Conservation (phyloP, 306 rosid genomes). For the Castanea sativa region DNA sequence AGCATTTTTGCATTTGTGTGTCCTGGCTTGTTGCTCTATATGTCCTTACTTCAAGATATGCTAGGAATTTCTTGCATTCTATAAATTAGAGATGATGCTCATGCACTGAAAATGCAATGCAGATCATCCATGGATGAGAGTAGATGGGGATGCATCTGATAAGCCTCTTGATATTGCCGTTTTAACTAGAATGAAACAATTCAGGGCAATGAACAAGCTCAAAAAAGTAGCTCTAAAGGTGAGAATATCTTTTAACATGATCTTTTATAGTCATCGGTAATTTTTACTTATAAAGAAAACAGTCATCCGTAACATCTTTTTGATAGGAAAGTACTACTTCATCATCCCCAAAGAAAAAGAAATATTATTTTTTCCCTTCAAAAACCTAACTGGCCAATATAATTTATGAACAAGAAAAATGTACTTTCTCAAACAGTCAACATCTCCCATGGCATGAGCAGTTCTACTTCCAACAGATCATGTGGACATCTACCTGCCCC, state of each 20-base stretch:
- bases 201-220: constrained; percentile 97
- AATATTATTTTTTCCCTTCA: background rate
- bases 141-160: constrained; percentile 89
- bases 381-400: background rate
- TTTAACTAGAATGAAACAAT: constrained; percentile 90
- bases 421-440: too few relatives aligned
- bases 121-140: constrained; percentile 99
- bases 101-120: constrained; percentile 26
- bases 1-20: background rate
- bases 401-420: background rate
- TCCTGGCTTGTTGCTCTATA: background rate
- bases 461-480: background rate
- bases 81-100: constrained; percentile 5
- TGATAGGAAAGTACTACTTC: background rate
- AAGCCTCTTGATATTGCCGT: constrained; percentile 95
- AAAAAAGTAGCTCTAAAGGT: constrained; percentile 97
- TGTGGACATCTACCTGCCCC: too few relatives aligned
- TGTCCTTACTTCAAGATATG: background rate
- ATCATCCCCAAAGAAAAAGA: background rate
- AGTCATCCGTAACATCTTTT: constrained; percentile 2
- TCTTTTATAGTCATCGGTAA: background rate
- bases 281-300: background rate
- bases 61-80: constrained; percentile 4
- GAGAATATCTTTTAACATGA: constrained; percentile 10
- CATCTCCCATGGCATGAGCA: background rate